Evolutionary conservation across 2,329 filamentous ascomycete genomes (phyloP).

Genomic region (Thielaviopsis musarum): DNA sequence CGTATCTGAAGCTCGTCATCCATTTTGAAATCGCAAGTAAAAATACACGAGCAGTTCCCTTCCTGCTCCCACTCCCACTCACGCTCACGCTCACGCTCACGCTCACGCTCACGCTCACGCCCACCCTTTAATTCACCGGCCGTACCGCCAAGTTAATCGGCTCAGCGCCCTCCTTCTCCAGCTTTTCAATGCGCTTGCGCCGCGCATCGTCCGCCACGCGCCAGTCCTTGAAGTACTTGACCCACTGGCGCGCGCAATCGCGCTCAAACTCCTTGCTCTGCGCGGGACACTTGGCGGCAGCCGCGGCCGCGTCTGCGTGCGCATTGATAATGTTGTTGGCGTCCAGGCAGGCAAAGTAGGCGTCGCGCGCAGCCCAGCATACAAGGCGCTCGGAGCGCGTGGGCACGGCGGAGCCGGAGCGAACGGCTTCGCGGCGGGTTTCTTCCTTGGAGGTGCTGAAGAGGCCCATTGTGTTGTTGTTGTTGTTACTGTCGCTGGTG

Average conservation of each 20-base stretch:
- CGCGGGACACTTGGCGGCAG: slow-evolving; percentile 23
- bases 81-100: no score
- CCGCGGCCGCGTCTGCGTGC: slow-evolving; percentile 19
- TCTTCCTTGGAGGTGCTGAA: slow-evolving; percentile 27
- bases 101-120: neutral
- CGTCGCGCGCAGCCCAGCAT: slow-evolving; percentile 84
- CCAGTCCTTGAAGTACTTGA: slow-evolving; percentile 96
- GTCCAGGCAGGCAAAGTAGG: slow-evolving; percentile 79
- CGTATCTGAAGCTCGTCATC: neutral
- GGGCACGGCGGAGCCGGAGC: slow-evolving; percentile 52
- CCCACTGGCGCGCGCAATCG: slow-evolving; percentile 84
- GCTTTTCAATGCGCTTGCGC: slow-evolving; percentile 57
- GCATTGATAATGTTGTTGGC: slow-evolving; percentile 62
- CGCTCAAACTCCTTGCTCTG: slow-evolving; percentile 49
- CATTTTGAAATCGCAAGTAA: neutral
- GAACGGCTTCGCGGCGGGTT: slow-evolving; percentile 35
- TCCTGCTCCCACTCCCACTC: neutral
- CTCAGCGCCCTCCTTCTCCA: slow-evolving; percentile 54
- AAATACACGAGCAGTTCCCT: neutral
- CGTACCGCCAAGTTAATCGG: slow-evolving; percentile 7
- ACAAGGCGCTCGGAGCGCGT: slow-evolving; percentile 61
- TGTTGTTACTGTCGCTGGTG: no score
- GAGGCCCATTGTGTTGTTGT: slow-evolving; percentile 27
- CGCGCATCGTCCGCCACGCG: slow-evolving; percentile 84
- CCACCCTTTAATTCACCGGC: slow-evolving; percentile 3